Evolutionary conservation across 2,329 filamentous ascomycete species (phyloP).

Genomic region (Pseudogymnoascus sp.): DNA sequence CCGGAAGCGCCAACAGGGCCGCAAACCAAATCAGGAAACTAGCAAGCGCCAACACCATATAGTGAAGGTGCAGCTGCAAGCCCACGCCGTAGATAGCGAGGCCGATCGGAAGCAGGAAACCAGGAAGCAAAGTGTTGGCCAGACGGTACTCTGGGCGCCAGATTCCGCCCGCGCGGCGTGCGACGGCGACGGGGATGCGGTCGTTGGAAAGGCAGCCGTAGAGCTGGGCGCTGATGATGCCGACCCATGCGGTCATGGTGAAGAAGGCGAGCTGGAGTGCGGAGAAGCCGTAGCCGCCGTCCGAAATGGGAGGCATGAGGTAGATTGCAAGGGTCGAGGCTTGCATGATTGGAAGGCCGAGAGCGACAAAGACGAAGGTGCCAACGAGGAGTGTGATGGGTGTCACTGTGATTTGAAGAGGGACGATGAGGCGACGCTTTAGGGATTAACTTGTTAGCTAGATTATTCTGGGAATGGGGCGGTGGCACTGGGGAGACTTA

Average conservation of each 20-base stretch:
- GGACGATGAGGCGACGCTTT: slow-evolving; percentile 21
- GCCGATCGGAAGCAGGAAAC: slow-evolving; percentile 23
- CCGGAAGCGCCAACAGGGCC: background rate
- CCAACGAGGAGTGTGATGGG: slow-evolving; percentile 33
- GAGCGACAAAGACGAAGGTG: slow-evolving; percentile 23
- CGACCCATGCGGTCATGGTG: slow-evolving; percentile 34
- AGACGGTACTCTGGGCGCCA: slow-evolving; percentile 24
- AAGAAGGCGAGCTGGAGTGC: slow-evolving; percentile 33
- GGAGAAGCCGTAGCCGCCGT: slow-evolving; percentile 36
- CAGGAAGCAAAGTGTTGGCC: background rate
- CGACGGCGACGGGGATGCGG: slow-evolving; percentile 28
- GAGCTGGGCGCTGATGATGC: slow-evolving; percentile 29
- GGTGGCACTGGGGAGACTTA: background rate
- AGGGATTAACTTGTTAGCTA: background rate
- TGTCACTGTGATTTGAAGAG: background rate
- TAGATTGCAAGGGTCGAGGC: slow-evolving; percentile 22
- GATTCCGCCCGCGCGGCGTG: slow-evolving; percentile 15
- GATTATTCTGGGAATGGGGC: background rate
- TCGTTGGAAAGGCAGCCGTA: slow-evolving; percentile 34
- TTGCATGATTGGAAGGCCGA: slow-evolving; percentile 21
- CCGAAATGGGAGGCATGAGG: slow-evolving; percentile 30
- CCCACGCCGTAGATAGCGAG: slow-evolving; percentile 32
- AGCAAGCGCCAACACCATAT: slow-evolving; percentile 11
- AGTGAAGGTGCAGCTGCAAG: slow-evolving; percentile 16
- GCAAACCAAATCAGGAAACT: background rate